phyloP scores from a whole-genome alignment of 1,139 yeast genomes.

The Saccharomyces hybrid region DNA sequence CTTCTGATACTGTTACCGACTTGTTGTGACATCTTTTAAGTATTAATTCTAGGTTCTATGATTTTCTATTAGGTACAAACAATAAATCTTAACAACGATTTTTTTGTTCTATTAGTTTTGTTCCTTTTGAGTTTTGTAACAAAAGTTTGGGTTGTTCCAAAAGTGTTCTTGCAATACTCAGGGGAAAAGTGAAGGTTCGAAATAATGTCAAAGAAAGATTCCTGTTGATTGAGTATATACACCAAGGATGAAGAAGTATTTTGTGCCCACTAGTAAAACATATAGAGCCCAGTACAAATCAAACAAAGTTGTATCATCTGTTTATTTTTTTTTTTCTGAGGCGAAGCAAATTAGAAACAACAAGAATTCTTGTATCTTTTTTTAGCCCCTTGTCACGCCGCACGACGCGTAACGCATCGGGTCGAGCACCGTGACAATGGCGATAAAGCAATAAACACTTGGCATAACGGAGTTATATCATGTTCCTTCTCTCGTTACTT shows the following conservation, averaged over 20 bases:
- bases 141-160: not conserved
- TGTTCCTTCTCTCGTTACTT: not conserved
- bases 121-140: not conserved
- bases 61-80: not conserved
- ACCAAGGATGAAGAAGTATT: not conserved
- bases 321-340: not conserved
- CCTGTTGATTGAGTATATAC: not conserved
- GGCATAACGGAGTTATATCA: not conserved
- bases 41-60: conserved; percentile 5
- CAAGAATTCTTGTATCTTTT: not conserved
- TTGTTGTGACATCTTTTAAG: conserved; percentile 27
- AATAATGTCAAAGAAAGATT: not conserved
- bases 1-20: conserved; percentile 34
- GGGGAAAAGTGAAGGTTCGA: not conserved
- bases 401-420: not conserved
- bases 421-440: not conserved
- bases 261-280: not conserved
- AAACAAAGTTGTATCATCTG: not conserved
- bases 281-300: not conserved
- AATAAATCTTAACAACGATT: not conserved
- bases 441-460: not conserved
- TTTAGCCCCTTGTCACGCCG: conserved; percentile 1
- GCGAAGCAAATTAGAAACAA: not conserved
- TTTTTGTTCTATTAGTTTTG: not conserved
- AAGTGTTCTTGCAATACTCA: not conserved